Evolutionary conservation across 2,329 filamentous ascomycete genomes (phyloP).

Genomic region (Botryosphaeria dothidea): DNA sequence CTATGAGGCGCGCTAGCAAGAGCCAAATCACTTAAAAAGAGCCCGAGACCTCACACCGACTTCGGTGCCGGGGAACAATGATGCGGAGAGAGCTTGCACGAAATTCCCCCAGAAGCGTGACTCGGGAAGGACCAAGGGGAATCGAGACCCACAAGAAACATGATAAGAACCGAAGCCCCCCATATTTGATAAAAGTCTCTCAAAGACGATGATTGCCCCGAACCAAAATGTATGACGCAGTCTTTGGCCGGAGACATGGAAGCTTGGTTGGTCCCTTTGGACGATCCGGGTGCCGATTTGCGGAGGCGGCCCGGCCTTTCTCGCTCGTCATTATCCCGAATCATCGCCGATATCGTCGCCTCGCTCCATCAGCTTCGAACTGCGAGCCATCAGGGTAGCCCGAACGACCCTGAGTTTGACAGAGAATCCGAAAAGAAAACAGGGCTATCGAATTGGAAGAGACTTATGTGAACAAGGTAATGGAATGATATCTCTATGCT

Average conservation of each 20-base stretch:
- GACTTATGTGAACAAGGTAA: too few relatives aligned
- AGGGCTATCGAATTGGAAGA: too few relatives aligned
- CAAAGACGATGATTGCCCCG: background rate
- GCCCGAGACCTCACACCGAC: background rate
- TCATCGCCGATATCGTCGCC: slow-evolving; percentile 10
- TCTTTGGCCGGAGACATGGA: background rate
- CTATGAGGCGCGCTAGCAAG: background rate
- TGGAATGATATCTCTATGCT: slow-evolving; percentile 11
- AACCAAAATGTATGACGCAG: background rate
- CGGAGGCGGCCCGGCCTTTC: background rate
- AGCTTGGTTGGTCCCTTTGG: background rate
- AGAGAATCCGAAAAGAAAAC: background rate
- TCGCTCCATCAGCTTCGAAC: background rate
- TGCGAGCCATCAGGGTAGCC: background rate
- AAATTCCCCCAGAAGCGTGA: background rate
- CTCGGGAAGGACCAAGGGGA: background rate
- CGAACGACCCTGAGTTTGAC: background rate
- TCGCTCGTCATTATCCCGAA: slow-evolving; percentile 7
- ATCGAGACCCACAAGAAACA: too few relatives aligned
- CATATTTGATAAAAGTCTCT: slow-evolving; percentile 6
- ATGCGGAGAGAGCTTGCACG: background rate
- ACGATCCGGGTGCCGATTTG: background rate
- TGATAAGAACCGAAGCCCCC: background rate
- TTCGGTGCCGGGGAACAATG: background rate
- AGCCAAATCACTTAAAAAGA: background rate